A percentile compares a stretch with the other conserved stretches of the same genome.
Evolutionary conservation across 2,329 filamentous ascomycete species (phyloP).

Genomic region (Arthroderma sp.): DNA sequence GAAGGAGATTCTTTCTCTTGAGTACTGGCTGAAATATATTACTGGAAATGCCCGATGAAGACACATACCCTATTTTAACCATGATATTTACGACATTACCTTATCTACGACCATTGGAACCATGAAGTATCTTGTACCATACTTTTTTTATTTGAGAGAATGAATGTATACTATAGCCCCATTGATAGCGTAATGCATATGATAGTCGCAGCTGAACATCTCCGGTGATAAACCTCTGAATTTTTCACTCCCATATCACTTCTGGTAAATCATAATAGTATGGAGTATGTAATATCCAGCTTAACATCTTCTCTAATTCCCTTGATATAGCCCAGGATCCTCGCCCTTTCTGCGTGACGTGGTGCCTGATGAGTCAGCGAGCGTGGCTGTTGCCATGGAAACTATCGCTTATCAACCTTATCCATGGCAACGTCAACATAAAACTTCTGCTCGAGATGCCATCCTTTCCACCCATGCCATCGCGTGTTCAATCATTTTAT

Average conservation of each 20-base stretch:
- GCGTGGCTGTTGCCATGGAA: conserved; percentile 1
- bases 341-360: background rate
- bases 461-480: background rate
- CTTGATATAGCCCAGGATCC: background rate
- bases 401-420: conserved; percentile 5
- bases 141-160: background rate
- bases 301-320: too few relatives aligned
- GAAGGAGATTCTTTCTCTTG: background rate
- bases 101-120: background rate
- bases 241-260: too few relatives aligned
- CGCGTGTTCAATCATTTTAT: background rate
- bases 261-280: too few relatives aligned
- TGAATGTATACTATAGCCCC: background rate
- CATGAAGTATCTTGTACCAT: background rate
- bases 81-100: background rate
- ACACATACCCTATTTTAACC: too few relatives aligned
- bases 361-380: background rate
- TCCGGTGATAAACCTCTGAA: too few relatives aligned
- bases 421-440: background rate
- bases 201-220: too few relatives aligned
- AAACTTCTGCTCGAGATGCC: background rate
- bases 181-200: background rate
- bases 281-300: too few relatives aligned
- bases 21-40: background rate
- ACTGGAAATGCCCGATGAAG: background rate